Conservation (phyloP, 2,329 filamentous ascomycete species). For the Sordariomycetes sp. region DNA sequence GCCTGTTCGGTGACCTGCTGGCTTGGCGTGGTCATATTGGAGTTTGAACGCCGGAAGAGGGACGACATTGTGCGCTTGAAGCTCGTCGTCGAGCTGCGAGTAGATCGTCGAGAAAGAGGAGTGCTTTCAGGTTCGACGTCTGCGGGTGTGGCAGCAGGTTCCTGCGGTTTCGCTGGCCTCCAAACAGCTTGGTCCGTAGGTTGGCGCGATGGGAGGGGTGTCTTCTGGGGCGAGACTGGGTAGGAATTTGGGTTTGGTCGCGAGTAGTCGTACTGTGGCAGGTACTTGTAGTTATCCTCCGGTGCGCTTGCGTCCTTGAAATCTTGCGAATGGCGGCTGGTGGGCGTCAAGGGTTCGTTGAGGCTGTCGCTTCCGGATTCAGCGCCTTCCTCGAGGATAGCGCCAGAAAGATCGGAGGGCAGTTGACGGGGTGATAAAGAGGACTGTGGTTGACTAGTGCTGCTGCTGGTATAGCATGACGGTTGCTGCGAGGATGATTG, state of each 20-base stretch:
- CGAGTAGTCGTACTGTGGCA: slow-evolving; percentile 1
- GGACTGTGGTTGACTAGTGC: slow-evolving; percentile 1
- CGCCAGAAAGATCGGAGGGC: slow-evolving; percentile 36
- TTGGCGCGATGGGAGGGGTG: background rate
- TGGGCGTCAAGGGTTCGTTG: slow-evolving; percentile 53
- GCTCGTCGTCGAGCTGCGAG: slow-evolving; percentile 31
- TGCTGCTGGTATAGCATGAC: slow-evolving; percentile 11
- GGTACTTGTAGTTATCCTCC: background rate
- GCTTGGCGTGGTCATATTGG: slow-evolving; percentile 9
- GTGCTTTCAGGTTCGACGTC: slow-evolving; percentile 3
- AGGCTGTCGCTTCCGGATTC: slow-evolving; percentile 51
- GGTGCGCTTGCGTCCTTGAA: slow-evolving; percentile 30
- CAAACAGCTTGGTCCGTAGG: background rate
- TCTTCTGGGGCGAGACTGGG: background rate
- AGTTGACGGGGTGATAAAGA: slow-evolving; percentile 37
- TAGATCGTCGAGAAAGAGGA: slow-evolving; percentile 26
- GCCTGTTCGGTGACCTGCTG: background rate
- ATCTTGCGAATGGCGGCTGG: slow-evolving; percentile 47
- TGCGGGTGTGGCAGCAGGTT: background rate
- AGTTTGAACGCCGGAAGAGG: slow-evolving; percentile 35
- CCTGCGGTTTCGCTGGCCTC: background rate
- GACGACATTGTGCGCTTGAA: slow-evolving; percentile 41
- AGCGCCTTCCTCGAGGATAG: slow-evolving; percentile 47
- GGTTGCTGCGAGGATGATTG: background rate
- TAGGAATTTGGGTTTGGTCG: background rate